Evolutionary conservation across 257 asterid species (phyloP).

Genomic region (Fraxinus quadrangulata): DNA sequence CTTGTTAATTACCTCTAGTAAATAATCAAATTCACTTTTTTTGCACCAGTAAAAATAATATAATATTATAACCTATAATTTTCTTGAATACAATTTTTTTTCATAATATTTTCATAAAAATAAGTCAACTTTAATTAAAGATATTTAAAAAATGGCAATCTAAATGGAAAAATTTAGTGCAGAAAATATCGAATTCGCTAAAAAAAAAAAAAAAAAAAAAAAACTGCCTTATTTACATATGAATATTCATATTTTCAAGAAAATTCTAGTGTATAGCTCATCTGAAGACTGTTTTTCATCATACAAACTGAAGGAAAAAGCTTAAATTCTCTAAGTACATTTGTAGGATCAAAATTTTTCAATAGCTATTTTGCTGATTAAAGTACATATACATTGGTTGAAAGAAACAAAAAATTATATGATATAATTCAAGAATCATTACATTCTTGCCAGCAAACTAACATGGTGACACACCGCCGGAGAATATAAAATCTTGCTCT

Average conservation of each 20-base stretch:
- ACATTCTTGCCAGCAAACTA: slow-evolving; percentile 30
- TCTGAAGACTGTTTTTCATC: background rate
- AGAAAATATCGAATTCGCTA: background rate
- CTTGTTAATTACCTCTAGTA: background rate
- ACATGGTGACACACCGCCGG: slow-evolving; percentile 29
- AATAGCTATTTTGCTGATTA: background rate
- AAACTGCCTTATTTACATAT: background rate
- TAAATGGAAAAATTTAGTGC: background rate
- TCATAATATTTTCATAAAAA: background rate
- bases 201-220: no score
- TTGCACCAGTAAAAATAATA: no score
- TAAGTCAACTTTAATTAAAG: no score
- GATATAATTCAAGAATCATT: background rate
- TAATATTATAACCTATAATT: no score
- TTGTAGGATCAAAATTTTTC: background rate
- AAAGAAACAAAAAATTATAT: background rate
- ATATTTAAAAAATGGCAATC: background rate
- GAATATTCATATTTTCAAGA: background rate
- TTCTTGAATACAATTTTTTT: no score
- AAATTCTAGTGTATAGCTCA: background rate
- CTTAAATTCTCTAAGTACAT: background rate
- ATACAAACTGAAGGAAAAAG: background rate
- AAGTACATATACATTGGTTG: background rate
- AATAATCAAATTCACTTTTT: background rate
- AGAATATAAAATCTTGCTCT: slow-evolving; percentile 31